Percentiles rank a stretch among this genome's conserved stretches.
Conservation (phyloP, 352 stramenopile genomes). For the Elongisporangium undulatum region DNA sequence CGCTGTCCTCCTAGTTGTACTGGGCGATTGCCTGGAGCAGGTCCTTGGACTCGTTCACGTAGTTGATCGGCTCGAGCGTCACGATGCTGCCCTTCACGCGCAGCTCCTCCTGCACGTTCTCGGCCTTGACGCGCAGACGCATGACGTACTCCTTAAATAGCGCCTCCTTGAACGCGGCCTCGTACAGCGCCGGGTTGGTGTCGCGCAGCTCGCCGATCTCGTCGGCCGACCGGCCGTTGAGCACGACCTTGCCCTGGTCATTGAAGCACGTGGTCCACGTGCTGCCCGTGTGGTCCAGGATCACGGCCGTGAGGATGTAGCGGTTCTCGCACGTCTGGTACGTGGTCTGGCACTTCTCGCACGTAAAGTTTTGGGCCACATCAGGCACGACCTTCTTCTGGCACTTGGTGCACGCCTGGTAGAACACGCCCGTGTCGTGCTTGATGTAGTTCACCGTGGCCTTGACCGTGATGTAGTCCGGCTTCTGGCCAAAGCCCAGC, state of each 20-base stretch:
- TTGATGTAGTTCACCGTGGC: slow-evolving; percentile 97
- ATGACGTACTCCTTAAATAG: slow-evolving; percentile 89
- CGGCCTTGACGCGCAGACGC: slow-evolving; percentile 92
- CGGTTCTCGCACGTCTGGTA: slow-evolving; percentile 92
- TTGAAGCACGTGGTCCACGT: slow-evolving; percentile 97
- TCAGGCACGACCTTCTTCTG: slow-evolving; percentile 92
- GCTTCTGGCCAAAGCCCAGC: slow-evolving; percentile 94
- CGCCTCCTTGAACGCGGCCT: slow-evolving; percentile 92
- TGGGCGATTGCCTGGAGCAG: slow-evolving; percentile 91
- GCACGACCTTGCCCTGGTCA: slow-evolving; percentile 92
- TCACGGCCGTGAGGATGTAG: slow-evolving; percentile 94
- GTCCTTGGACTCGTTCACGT: slow-evolving; percentile 89
- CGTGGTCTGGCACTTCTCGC: slow-evolving; percentile 96
- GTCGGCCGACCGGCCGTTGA: slow-evolving; percentile 90
- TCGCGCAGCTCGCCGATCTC: slow-evolving; percentile 87
- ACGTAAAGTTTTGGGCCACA: slow-evolving; percentile 93
- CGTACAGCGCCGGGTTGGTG: slow-evolving; percentile 86
- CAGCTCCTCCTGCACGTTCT: slow-evolving; percentile 95
- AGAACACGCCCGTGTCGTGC: slow-evolving; percentile 88
- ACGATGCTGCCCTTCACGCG: slow-evolving; percentile 93
- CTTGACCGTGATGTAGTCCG: slow-evolving; percentile 96
- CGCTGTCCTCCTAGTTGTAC: slow-evolving; percentile 45
- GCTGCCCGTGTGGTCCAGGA: slow-evolving; percentile 92
- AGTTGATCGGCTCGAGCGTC: slow-evolving; percentile 92
- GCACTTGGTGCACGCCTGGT: slow-evolving; percentile 86